Evolutionary conservation across 106 monocot genomes (phyloP).

Genomic region (Triglochin maritima): DNA sequence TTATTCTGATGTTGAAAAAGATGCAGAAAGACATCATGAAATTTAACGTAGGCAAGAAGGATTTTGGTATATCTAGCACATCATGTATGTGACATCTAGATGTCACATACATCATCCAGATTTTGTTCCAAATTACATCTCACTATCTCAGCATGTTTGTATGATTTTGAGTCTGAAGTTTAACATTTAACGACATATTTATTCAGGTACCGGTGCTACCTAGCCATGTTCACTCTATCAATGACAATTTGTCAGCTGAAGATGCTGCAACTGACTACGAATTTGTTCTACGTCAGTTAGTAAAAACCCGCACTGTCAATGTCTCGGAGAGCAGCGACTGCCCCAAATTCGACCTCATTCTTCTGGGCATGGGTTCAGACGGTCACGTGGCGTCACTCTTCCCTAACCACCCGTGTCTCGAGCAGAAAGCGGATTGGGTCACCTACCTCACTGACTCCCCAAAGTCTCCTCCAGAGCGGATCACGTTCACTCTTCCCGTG

Average conservation of each 20-base stretch:
- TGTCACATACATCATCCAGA: too few species aligned
- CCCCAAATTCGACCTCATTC: slow-evolving; percentile 85
- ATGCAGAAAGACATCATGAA: too few species aligned
- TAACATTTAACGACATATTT: not conserved
- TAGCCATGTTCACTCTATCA: slow-evolving; percentile 72
- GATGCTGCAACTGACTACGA: slow-evolving; percentile 61
- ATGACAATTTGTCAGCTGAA: slow-evolving; percentile 60
- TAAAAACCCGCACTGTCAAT: slow-evolving; percentile 46
- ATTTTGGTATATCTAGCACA: too few species aligned
- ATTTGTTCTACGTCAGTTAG: slow-evolving; percentile 66
- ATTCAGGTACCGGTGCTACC: slow-evolving; percentile 51
- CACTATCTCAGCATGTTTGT: too few species aligned
- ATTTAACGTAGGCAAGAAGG: too few species aligned
- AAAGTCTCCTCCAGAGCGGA: slow-evolving; percentile 71
- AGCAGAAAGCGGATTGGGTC: slow-evolving; percentile 57
- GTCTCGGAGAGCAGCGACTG: slow-evolving; percentile 70
- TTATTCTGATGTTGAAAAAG: too few species aligned
- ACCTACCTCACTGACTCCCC: slow-evolving; percentile 71
- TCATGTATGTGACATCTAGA: too few species aligned
- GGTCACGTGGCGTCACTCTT: slow-evolving; percentile 74
- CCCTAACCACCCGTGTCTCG: slow-evolving; percentile 43
- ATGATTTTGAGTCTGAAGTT: too few species aligned
- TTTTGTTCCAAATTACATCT: too few species aligned
- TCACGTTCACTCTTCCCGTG: slow-evolving; percentile 78
- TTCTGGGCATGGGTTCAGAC: slow-evolving; percentile 59